A percentile compares a stretch with the other conserved stretches of the same genome.
Evolutionary conservation across 352 stramenopile species (phyloP).

Genomic region (Plasmopara viticola): DNA sequence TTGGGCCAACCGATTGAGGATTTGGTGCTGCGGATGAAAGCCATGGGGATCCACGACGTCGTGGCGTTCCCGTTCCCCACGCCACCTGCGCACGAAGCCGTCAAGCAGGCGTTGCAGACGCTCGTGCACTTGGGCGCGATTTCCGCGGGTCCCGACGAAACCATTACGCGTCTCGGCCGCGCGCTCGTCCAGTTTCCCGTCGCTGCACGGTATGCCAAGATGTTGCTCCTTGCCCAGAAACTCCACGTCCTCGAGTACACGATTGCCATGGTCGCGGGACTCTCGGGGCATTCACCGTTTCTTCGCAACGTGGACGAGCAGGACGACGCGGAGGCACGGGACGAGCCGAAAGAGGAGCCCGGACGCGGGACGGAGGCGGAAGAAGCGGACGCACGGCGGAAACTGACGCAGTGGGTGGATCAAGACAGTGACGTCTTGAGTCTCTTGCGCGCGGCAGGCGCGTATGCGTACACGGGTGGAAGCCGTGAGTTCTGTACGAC

Average conservation of each 20-base stretch:
- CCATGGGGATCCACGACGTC: conserved; percentile 96
- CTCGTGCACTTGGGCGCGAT: conserved; percentile 78
- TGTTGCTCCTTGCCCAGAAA: conserved; percentile 80
- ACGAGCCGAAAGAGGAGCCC: conserved; percentile 25
- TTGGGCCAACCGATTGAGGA: conserved; percentile 91
- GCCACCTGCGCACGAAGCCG: conserved; percentile 80
- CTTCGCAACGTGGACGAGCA: conserved; percentile 49
- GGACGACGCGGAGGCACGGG: conserved; percentile 31
- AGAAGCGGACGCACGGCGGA: conserved; percentile 63
- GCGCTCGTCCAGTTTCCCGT: conserved; percentile 85
- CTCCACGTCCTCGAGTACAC: conserved; percentile 68
- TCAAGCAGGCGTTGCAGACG: conserved; percentile 81
- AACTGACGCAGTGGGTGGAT: conserved; percentile 71
- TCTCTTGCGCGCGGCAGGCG: conserved; percentile 64
- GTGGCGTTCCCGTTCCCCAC: conserved; percentile 95
- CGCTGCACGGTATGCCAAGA: conserved; percentile 83
- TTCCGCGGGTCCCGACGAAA: conserved; percentile 40
- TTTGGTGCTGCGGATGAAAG: conserved; percentile 96
- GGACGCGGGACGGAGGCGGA: conserved; percentile 69
- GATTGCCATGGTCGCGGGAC: conserved; percentile 70
- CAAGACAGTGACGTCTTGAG: conserved; percentile 79
- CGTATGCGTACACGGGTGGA: conserved; percentile 66
- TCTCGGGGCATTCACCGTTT: conserved; percentile 74
- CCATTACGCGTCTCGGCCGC: conserved; percentile 76
- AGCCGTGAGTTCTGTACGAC: conserved; percentile 60